Evolutionary conservation across 2,329 filamentous ascomycete genomes (phyloP), one percentile per base, ranked within the genome.

Genomic region (Diaporthe vaccinii): DNA sequence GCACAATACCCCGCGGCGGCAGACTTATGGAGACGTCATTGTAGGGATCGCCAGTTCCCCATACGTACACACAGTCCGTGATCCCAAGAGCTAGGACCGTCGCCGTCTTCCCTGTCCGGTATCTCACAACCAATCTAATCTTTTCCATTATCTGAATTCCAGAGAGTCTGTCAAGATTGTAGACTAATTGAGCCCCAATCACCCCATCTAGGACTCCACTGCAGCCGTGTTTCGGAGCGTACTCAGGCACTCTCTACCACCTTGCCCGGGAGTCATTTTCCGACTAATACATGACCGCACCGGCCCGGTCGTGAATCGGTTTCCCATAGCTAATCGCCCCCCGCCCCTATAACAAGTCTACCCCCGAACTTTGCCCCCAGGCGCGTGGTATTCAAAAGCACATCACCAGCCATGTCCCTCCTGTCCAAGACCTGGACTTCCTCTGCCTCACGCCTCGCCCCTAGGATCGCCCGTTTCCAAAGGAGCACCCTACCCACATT

Each of bases 401-500:
- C 31, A 72, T 53, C 57, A 22, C 46, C 46, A 51, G 25, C 31
- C 57, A 72, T 72, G 70, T 72, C 53, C 57, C 58, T 79, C 73
- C 72, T 67, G 69, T 78, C 36, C 72, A 80, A 77, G 75, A 78
- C 79, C 14, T 73, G 82, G 41, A 76, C 79, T 12, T 75, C 36
- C 17, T 78, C 77, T 69, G 76, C 78, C 62, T 78, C 80, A 14
- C 77, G 81, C 46, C 73, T 75, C 22, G 77, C 78, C 58, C 74
- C 76, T 17, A 77, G 79, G 65, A 62, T 74, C 14, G 81, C 80
- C 61, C 80, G 78, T 61, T 81, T 84, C 58, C 81, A 80, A 68
- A 79, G 77, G 73, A 81, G 73, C 68, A 74, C 80, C 0, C 73
- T 82, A n/a, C 81, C 82, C 22, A 65, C 74, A 20, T n/a, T 76